Conservation (phyloP, 2,329 filamentous ascomycete genomes). For the Apiospora arundinis region DNA sequence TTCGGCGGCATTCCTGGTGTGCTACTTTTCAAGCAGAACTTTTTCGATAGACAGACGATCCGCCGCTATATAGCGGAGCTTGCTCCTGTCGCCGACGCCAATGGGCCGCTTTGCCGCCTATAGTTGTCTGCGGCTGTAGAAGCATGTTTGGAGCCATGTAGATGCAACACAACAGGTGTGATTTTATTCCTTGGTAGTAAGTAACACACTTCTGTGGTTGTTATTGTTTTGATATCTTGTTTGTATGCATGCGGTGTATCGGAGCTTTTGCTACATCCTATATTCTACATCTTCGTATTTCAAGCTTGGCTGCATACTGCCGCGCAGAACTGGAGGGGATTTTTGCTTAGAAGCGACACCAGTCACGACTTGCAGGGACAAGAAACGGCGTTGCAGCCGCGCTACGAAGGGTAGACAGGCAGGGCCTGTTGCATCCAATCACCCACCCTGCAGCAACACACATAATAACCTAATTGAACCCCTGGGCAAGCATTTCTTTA, state of each 20-base stretch:
- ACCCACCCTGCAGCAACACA: background rate
- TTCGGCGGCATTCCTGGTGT: background rate
- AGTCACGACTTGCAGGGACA: background rate
- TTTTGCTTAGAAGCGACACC: background rate
- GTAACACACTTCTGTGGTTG: background rate
- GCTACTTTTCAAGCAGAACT: background rate
- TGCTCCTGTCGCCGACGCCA: background rate
- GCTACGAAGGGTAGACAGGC: background rate
- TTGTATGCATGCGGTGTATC: background rate
- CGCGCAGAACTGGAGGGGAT: background rate
- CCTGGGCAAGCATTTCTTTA: background rate
- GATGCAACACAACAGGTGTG: background rate
- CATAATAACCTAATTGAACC: slow-evolving; percentile 15
- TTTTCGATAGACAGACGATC: background rate
- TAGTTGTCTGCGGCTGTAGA: background rate
- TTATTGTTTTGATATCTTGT: background rate
- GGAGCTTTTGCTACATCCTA: background rate
- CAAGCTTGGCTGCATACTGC: background rate
- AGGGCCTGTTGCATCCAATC: background rate
- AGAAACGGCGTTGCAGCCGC: slow-evolving; percentile 2
- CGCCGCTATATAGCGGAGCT: background rate
- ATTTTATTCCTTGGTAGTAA: background rate
- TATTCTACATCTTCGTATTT: background rate
- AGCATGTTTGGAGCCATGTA: background rate
- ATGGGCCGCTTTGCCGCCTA: background rate